Evolutionary conservation across 2,329 filamentous ascomycete species (phyloP).

Genomic region (Apiospora sp.): DNA sequence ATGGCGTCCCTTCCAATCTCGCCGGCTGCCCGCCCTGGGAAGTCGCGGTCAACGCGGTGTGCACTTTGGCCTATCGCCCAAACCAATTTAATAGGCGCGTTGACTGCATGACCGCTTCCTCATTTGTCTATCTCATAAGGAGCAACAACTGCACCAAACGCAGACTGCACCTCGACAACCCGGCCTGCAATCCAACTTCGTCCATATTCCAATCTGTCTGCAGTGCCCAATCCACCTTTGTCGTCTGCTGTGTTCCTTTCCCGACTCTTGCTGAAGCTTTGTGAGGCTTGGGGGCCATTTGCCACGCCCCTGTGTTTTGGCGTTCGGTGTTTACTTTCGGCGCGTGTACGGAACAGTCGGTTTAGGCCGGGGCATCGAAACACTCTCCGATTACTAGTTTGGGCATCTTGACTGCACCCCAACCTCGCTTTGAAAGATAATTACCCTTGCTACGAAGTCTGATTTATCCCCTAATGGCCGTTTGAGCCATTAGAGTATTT

Average conservation of each 20-base stretch:
- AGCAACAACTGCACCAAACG: neutral
- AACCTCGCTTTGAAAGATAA: slow-evolving; percentile 11
- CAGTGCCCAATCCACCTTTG: neutral
- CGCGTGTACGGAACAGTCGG: slow-evolving; percentile 8
- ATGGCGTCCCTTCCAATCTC: neutral
- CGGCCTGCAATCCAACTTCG: slow-evolving; percentile 3
- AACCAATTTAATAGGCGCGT: slow-evolving; percentile 9
- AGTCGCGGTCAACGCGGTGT: slow-evolving; percentile 24
- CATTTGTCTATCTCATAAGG: slow-evolving; percentile 14
- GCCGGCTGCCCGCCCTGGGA: neutral
- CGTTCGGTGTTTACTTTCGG: slow-evolving; percentile 17
- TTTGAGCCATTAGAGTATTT: neutral
- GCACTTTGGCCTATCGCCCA: neutral
- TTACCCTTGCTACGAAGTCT: neutral
- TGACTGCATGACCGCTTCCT: neutral
- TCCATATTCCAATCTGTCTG: neutral
- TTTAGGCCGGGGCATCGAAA: neutral
- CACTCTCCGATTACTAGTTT: neutral
- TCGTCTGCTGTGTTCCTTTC: neutral
- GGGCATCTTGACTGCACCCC: slow-evolving; percentile 2
- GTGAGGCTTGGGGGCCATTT: neutral
- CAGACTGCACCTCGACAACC: neutral
- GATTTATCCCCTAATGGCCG: neutral
- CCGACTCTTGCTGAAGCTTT: neutral
- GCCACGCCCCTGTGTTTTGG: slow-evolving; percentile 2